A percentile compares a stretch with the other conserved stretches of the same genome.
Conservation (phyloP, 176 grass and related monocot species). For the Zea mays region DNA sequence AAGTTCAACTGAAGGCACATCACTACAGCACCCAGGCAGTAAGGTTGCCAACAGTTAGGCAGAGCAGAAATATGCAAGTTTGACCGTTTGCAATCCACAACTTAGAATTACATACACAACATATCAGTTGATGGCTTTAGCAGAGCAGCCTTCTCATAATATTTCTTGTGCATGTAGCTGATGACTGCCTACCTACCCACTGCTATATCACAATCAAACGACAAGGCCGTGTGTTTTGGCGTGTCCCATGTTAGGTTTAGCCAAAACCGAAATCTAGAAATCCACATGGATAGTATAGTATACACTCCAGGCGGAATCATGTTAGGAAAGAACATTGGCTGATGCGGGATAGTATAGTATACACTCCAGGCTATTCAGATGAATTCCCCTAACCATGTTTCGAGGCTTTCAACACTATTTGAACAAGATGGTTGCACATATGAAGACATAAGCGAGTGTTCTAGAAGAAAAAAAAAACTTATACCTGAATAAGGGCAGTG, state of each 20-base stretch:
- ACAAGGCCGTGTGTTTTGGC: neutral
- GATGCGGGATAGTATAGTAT: neutral
- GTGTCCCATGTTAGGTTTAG: neutral
- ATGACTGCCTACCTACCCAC: neutral
- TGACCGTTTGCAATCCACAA: neutral
- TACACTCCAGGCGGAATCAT: neutral
- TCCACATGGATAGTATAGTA: neutral
- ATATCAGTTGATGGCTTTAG: neutral
- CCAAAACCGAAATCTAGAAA: neutral
- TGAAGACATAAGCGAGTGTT: neutral
- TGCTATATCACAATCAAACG: neutral
- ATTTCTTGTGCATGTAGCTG: neutral
- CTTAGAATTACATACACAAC: neutral
- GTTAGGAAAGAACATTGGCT: too few species aligned
- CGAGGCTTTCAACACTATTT: neutral
- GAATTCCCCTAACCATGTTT: neutral
- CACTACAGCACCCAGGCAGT: neutral
- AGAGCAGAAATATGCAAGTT: neutral
- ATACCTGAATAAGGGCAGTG: slow-evolving; percentile 71
- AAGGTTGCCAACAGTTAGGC: neutral
- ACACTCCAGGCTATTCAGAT: neutral
- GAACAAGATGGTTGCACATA: slow-evolving; percentile 2
- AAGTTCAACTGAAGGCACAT: neutral
- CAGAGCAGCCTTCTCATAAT: neutral
- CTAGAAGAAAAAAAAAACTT: neutral